Base-by-base conservation (phyloP, 306 rosid species). In the Lathyrus oleraceus region DNA sequence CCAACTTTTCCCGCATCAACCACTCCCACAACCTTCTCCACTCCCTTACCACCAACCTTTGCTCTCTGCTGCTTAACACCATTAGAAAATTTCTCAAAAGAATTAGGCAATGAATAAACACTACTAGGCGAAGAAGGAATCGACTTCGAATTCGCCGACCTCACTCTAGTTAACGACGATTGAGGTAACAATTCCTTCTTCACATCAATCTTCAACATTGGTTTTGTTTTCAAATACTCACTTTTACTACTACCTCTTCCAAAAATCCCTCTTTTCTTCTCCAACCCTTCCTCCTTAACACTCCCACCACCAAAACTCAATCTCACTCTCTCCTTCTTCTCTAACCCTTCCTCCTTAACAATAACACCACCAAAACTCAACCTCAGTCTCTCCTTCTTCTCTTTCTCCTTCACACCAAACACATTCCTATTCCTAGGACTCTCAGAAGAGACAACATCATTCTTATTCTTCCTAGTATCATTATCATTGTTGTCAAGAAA, bases 51-150 rank as follows among this genome's bases (percentile, higher is more conserved):
- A 40, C 43, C 20, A 68, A 79, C 76, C 74, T 84, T 87, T 7
- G 84, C 81, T 72, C 89, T 95, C 25, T 91, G 99, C 71, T 83
- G 89, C 84, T 81, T 87, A 62, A 95, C 82, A 65, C 97, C 90
- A 72, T 77, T 84, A 11, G 99, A 70, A 75, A 95, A 95, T 65
- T 86, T 95, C 87, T 95, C 99, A 78, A 95, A 91, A 27, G 96
- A 75, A 20, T 75, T 73, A 0, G 99, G 99, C 87, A 91, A 69
- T 0, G 97, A 95, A 71, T 89, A 95, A 80, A 90, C 85, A 63
- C 99, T 91, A 5, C 88, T 83, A 0, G 99, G 99, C 2, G 97
- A 91, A 1, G 92, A 86, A 70, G 99, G 96, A 30, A 84, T 88
- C 8, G 95, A 86, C 82, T 89, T 67, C 0, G 86, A 88, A 87